Evolutionary conservation across 73 alveolate genomes (phyloP).

Genomic region (Paramecium primaurelia): DNA sequence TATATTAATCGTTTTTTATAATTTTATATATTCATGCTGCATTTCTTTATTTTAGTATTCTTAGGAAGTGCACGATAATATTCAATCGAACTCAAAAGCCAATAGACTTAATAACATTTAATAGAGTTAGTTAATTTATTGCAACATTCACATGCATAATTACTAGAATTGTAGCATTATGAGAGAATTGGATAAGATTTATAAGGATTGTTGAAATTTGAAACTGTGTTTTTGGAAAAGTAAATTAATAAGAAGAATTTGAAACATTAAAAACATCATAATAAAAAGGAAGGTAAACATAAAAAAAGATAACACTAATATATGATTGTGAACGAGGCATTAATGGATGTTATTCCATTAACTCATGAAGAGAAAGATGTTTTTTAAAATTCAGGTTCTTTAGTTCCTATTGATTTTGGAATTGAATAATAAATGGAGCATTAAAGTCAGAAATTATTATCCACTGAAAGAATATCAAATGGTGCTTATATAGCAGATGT

Average conservation of each 20-base stretch:
- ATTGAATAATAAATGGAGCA: not conserved
- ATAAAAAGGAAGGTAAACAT: not conserved
- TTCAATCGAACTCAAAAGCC: not conserved
- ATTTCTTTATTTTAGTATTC: not conserved
- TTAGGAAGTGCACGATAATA: not conserved
- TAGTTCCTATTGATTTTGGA: not conserved
- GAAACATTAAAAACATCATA: not conserved
- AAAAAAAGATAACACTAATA: not conserved
- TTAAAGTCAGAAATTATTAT: not conserved
- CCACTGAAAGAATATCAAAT: not conserved
- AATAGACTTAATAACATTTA: not conserved
- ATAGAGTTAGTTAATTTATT: not conserved
- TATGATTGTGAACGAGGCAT: not conserved
- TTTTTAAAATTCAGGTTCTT: not conserved
- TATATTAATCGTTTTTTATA: not conserved
- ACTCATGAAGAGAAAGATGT: not conserved
- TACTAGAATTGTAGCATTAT: not conserved
- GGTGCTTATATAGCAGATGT: not conserved
- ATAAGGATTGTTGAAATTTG: not conserved
- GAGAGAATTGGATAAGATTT: not conserved
- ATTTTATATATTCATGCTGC: not conserved
- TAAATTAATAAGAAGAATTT: not conserved
- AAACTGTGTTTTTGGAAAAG: not conserved
- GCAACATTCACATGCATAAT: not conserved
- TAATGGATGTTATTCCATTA: conserved; percentile 11